Evolutionary conservation across 164 flowering plant genomes (phyloP).

Genomic region (Piper betle): DNA sequence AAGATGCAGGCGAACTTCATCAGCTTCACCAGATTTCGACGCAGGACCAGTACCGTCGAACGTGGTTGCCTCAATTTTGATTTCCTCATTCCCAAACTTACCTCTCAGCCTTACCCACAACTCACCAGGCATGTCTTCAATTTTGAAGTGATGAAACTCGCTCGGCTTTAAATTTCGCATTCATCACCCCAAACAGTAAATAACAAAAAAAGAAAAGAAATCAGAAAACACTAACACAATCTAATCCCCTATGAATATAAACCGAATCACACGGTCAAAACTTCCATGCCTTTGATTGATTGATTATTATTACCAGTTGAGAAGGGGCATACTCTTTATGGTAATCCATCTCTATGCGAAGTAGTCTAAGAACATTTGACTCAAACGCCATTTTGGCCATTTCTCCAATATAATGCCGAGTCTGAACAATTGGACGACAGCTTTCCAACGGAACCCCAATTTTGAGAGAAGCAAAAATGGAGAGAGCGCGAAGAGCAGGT

Average conservation of each 20-base stretch:
- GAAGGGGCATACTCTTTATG: conserved; percentile 50
- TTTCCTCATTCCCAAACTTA: conserved; percentile 36
- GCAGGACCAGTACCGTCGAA: conserved; percentile 42
- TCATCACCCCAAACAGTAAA: neutral
- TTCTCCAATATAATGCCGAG: conserved; percentile 18
- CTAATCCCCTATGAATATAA: neutral
- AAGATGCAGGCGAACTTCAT: conserved; percentile 37
- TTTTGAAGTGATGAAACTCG: conserved; percentile 30
- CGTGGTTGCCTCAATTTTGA: conserved; percentile 69
- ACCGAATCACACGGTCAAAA: neutral
- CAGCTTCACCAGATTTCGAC: conserved; percentile 27
- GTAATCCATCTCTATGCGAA: conserved; percentile 42
- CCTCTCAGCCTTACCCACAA: conserved; percentile 45
- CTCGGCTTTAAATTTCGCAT: conserved; percentile 25
- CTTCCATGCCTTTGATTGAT: neutral
- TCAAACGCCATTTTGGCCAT: conserved; percentile 39
- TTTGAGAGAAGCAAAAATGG: conserved; percentile 10
- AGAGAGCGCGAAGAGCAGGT: conserved; percentile 9
- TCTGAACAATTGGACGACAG: conserved; percentile 8
- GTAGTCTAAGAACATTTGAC: conserved; percentile 41
- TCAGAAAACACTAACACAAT: neutral
- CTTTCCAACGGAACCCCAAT: conserved; percentile 8
- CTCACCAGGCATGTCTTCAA: conserved; percentile 49
- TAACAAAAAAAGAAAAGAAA: neutral
- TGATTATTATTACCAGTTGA: conserved; percentile 24